These are phyloP conservation scores for Backusella morwellensis DNA, from an alignment of 192 early-diverging fungal genomes.

Conservation along the genomic window DNA sequence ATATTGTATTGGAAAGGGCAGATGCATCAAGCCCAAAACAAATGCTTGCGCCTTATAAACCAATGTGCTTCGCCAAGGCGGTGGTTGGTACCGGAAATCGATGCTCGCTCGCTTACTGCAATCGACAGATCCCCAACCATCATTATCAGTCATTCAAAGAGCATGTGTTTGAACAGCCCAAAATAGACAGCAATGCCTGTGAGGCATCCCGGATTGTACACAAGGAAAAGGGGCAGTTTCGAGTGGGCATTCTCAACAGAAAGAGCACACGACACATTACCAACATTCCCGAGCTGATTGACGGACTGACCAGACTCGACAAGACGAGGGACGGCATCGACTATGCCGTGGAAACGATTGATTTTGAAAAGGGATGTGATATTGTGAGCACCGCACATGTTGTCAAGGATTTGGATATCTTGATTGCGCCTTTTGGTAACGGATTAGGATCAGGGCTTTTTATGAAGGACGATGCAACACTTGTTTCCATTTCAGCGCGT, in stretches of 20 bases:
- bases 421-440: conserved; percentile 27
- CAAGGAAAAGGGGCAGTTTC: not conserved
- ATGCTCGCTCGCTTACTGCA: conserved; percentile 30
- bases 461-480: conserved; percentile 24
- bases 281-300: conserved; percentile 23
- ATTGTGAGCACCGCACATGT: conserved; percentile 17
- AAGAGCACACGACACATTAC: conserved; percentile 25
- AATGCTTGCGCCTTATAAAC: not conserved
- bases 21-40: conserved; percentile 13
- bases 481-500: conserved; percentile 22
- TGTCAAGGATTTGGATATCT: conserved; percentile 22
- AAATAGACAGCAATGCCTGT: not conserved
- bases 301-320: not conserved
- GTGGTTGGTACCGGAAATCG: conserved; percentile 27
- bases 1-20: conserved; percentile 14
- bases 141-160: conserved; percentile 20
- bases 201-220: not conserved
- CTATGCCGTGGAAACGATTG: not conserved
- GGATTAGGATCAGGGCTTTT: conserved; percentile 27
- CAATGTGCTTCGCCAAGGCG: conserved; percentile 34
- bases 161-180: not conserved
- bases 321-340: not conserved
- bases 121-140: conserved; percentile 7
- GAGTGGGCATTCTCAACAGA: conserved; percentile 24
- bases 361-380: conserved; percentile 26